Evolutionary conservation across 805 yeast genomes (phyloP), one percentile per base, ranked within the genome.

Genomic region (Huiozyma sinensis): DNA sequence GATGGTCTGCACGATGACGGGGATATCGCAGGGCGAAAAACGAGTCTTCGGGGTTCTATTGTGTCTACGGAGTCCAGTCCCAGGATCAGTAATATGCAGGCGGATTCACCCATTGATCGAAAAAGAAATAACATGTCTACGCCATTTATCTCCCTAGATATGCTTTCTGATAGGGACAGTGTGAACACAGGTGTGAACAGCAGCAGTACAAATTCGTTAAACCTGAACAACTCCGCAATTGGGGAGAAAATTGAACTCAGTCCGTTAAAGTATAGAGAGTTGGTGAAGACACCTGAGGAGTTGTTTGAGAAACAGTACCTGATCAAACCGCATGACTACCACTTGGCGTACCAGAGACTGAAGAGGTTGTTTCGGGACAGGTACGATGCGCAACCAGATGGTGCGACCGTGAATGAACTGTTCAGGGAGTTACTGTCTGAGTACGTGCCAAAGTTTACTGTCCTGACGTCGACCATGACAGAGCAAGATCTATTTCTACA

Each of bases 371-470:
- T 57, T 10, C 8, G 12, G 27, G 8, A 11, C 8, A 11, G 17
- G 27, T 34, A 11, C 27, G 6, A 32, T 6, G 30, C 32, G 27
- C 37, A 34, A 11, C 12, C 37, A n/a, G 11, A 11, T 9, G 9
- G 9, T 31, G 9, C 33, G n/a, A 12, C 10, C 2, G 10, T 34
- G 17, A 11, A 34, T 7, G 8, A 28, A 33, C 17, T 33, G 12
- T 34, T 41, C 42, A 10, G 28, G 9, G 8, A 33, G 24, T 13
- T 17, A 24, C 10, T 29, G 4, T 12, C 60, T 2, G 66, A 64
- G 24, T 81, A 80, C 55, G 67, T 90, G 43, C 90, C 92, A 9
- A 77, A 85, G 10, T 84, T 84, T 53, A 82, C 81, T 13, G 77
- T 87, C 17, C 81, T 88, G 1, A 83, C 87, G 41, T 77, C 83